phyloP scores from a whole-genome alignment of 129 eudicot genomes.

The Pseudognaphalium luteoalbum region DNA sequence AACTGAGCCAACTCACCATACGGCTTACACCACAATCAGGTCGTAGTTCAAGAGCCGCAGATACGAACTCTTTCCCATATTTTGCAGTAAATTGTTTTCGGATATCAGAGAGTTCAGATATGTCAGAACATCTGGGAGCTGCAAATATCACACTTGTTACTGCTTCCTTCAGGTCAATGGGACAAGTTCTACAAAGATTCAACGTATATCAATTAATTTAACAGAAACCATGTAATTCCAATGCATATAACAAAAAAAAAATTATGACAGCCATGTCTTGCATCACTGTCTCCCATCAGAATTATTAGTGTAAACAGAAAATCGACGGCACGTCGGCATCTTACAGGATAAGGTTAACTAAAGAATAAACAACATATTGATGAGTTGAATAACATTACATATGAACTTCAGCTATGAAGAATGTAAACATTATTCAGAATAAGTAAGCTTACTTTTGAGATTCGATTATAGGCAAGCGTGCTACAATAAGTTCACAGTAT shows the following conservation, averaged over 20 bases:
- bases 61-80: conserved; percentile 81
- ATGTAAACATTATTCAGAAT: not conserved
- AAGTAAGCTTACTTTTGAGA: conserved; percentile 70
- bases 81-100: conserved; percentile 72
- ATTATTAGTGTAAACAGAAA: no score
- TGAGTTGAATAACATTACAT: no score
- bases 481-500: conserved; percentile 86
- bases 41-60: conserved; percentile 78
- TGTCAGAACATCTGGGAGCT: conserved; percentile 91
- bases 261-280: no score
- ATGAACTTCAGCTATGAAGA: no score
- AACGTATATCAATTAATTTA: not conserved
- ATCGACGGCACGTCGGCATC: no score
- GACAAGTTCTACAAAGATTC: conserved; percentile 59
- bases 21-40: conserved; percentile 86
- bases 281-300: no score
- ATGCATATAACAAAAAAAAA: not conserved
- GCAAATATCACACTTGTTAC: conserved; percentile 85
- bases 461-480: conserved; percentile 88
- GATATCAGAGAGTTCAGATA: conserved; percentile 77
- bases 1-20: conserved; percentile 49
- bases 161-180: conserved; percentile 91
- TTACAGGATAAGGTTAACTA: no score
- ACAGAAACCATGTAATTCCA: not conserved
- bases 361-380: no score